phyloP scores from a whole-genome alignment of 2,329 filamentous ascomycete genomes.

The Lithohypha guttulata region DNA sequence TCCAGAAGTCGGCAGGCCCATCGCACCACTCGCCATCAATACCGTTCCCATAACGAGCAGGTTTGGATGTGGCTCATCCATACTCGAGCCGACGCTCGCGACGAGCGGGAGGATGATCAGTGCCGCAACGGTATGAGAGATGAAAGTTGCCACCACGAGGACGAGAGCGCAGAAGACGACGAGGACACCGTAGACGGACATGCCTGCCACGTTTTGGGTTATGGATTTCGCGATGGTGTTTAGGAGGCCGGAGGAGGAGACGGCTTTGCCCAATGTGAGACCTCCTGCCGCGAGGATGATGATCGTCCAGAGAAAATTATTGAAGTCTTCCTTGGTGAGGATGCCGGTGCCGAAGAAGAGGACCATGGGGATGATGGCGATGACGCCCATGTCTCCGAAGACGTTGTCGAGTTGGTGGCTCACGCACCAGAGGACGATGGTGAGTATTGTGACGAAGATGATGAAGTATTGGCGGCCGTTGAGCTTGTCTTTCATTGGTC shows the following conservation, averaged over 20 bases:
- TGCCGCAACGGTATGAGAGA: constrained; percentile 92
- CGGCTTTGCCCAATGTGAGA: constrained; percentile 81
- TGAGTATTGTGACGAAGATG: constrained; percentile 65
- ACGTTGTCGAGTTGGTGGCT: constrained; percentile 76
- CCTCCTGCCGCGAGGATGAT: constrained; percentile 91
- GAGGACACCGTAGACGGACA: constrained; percentile 76
- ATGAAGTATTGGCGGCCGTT: constrained; percentile 90
- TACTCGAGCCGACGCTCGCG: constrained; percentile 67
- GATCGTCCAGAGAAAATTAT: constrained; percentile 99
- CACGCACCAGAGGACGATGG: constrained; percentile 85
- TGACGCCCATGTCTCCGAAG: constrained; percentile 97
- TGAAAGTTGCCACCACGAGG: constrained; percentile 89
- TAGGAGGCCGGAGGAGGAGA: constrained; percentile 82
- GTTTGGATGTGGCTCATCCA: constrained; percentile 88
- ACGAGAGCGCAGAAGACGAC: constrained; percentile 78
- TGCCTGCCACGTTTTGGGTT: constrained; percentile 58
- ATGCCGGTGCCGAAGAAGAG: constrained; percentile 95
- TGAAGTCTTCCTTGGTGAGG: constrained; percentile 96
- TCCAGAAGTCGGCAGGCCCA: constrained; percentile 89
- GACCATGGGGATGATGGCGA: constrained; percentile 90
- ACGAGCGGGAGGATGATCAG: constrained; percentile 90
- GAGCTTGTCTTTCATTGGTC: constrained; percentile 79
- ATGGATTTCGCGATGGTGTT: constrained; percentile 77
- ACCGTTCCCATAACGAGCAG: constrained; percentile 89
- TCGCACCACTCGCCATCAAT: constrained; percentile 94